Evolutionary conservation across 2,329 filamentous ascomycete genomes (phyloP), one percentile per base, ranked within the genome.

Genomic region (Paraphaeosphaeria minitans): DNA sequence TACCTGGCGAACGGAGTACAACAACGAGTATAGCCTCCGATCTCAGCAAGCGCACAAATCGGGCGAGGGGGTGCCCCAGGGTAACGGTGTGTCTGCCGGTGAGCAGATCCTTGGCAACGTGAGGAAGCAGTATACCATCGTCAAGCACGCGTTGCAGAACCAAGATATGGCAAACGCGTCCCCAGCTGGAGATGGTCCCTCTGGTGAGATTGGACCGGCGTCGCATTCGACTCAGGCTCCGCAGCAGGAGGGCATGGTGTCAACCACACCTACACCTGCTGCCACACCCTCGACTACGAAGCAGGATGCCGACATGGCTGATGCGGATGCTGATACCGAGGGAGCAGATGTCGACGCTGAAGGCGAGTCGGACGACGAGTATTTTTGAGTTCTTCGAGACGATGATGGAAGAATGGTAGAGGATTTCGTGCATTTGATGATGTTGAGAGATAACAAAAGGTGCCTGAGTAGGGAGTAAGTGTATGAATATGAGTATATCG

Each of bases 1-100:
- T 9, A 50, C 53, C 29, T 72, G 67, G 71, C 66, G 65, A 14
- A 63, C 66, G 14, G 55, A 64, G 31, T 67, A 70, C 22, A 67
- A 70, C 42, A 41, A 65, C 12, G 61, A 61, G 13, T 67, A 51
- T 33, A 51, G 64, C 45, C 64, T 63, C 10, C 57, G 49, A 31
- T 50, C 68, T 29, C 66, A 60, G 37, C 27, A 21, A 50, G 48
- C 29, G 46, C 21, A 29, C 37, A 7, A 50, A 47, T 19, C 50
- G 51, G 1, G 39, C 53, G 2, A 41, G 50, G 22, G 29, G 43
- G 27, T 5, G 24, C 33, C 3, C 54, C 62, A 24, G 14, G 45
- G 39, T 10, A 31, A 51, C 4, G 39, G 21, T 21, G 52, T 29
- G 6, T 39, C 29, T 21, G n/a, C 22, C 2, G 35, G n/a, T 16